phyloP scores from a whole-genome alignment of 768 basidiomycete species.

The Mycena floridula region DNA sequence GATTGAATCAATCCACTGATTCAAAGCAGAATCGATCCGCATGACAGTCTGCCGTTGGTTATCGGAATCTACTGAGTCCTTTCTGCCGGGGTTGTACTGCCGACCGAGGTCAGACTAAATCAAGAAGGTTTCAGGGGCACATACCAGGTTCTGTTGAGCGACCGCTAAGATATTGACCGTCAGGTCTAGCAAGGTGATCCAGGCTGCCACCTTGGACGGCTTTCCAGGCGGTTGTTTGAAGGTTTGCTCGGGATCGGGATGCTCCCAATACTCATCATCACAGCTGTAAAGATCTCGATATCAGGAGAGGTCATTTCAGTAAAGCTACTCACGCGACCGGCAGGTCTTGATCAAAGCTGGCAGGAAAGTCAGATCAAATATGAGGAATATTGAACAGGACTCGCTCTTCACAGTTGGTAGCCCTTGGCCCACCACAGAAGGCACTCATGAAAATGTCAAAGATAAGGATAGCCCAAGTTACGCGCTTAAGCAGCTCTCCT shows the following conservation, averaged over 20 bases:
- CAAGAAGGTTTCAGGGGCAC: conserved; percentile 12
- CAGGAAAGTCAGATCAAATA: too few relatives aligned
- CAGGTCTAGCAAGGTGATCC: conserved; percentile 28
- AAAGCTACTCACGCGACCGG: too few relatives aligned
- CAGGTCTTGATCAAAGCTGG: conserved; percentile 2
- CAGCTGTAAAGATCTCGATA: too few relatives aligned
- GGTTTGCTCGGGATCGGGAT: conserved; percentile 25
- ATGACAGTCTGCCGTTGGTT: conserved; percentile 36
- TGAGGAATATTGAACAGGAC: too few relatives aligned
- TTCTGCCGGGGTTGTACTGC: too few relatives aligned
- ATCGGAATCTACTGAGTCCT: neutral
- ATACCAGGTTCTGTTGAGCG: conserved; percentile 41
- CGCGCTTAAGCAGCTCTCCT: too few relatives aligned
- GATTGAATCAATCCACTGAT: conserved; percentile 38
- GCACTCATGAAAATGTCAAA: too few relatives aligned
- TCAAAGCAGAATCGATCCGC: conserved; percentile 35
- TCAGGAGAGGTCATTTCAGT: too few relatives aligned
- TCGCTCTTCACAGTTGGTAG: too few relatives aligned
- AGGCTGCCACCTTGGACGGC: conserved; percentile 31
- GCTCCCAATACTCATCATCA: conserved; percentile 57
- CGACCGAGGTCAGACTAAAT: too few relatives aligned
- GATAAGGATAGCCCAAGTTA: too few relatives aligned
- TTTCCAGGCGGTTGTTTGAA: conserved; percentile 46
- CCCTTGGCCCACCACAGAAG: too few relatives aligned
- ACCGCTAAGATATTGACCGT: conserved; percentile 42